A percentile compares a stretch with the other conserved stretches of the same genome.
phyloP scores from a whole-genome alignment of 306 rosid genomes.

The Vicia villosa region DNA sequence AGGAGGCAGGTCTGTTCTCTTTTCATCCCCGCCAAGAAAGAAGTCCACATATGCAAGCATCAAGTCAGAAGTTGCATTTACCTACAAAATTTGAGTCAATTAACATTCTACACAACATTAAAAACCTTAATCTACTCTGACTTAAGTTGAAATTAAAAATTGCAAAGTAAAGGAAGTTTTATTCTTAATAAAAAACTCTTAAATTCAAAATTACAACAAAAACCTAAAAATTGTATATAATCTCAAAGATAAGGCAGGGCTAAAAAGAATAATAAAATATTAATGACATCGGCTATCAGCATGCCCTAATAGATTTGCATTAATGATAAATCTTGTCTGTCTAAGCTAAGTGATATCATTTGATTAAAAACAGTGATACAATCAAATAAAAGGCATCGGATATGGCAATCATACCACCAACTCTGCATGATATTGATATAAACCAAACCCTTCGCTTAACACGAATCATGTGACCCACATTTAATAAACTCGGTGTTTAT shows the following conservation, averaged over 20 bases:
- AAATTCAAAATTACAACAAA: conserved; percentile 19
- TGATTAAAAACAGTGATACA: conserved; percentile 6
- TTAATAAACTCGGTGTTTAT: neutral
- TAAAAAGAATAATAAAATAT: conserved; percentile 7
- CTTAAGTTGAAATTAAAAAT: conserved; percentile 20
- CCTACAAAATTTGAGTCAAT: conserved; percentile 54
- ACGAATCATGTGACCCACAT: conserved; percentile 13
- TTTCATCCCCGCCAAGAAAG: conserved; percentile 98
- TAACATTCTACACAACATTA: conserved; percentile 14
- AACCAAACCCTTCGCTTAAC: conserved; percentile 2
- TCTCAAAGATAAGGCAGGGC: conserved; percentile 10
- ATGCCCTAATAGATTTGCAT: neutral
- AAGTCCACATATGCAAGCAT: conserved; percentile 95
- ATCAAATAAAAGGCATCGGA: conserved; percentile 15
- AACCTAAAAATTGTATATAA: conserved; percentile 12
- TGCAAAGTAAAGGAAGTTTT: conserved; percentile 24
- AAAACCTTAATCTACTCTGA: conserved; percentile 8
- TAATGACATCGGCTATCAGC: conserved; percentile 10
- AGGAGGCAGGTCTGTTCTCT: conserved; percentile 94
- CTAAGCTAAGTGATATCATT: conserved; percentile 8
- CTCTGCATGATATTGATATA: neutral
- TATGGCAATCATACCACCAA: conserved; percentile 9
- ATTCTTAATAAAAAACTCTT: conserved; percentile 3
- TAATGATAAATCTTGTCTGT: neutral
- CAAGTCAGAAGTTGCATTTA: conserved; percentile 92